Base-by-base conservation (phyloP, 257 asterid species). In the Solanum clarkiae region DNA sequence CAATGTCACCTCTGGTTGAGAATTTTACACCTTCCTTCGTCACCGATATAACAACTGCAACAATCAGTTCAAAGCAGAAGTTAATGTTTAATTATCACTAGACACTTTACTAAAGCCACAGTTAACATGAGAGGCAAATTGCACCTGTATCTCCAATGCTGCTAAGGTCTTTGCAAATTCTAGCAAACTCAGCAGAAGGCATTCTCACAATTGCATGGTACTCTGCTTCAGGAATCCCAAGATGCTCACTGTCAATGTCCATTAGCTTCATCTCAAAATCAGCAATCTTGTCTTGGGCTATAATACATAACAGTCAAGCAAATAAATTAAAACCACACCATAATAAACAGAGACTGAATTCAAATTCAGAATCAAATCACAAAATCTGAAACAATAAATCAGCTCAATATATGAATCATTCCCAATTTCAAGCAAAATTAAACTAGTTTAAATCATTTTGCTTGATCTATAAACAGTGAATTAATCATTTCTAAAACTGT, bases 1-100 rank as follows among this genome's bases (percentile, higher is more conserved):
- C 98, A 9, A 94, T 94, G 86, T 94, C 99, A 69, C 98, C 98
- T 82, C 98, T 93, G 6, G 98, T 94, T 11, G 99, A 96, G 91
- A 96, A 96, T 84, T 93, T 96, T 2, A 96, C 99, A 5, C 99
- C 99, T 90, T 96, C 99, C 91, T 96, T 96, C 1, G 98, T 96
- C 47, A 96, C 99, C 71, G 98, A 94, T 79, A 96, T 96, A 75
- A 94, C 97, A 91, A 94, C 99, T 94, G 86, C 89, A 92, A 45
- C 45, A 62, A 80, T 70, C 83, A 84, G 18, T 59, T 40, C 16
- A 24, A 24, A 29, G 17, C 29, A 2, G 72, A 49, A 7, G 17
- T 32, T 63, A n/a, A 26, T 20, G 8, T 51, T 2, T 11, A 16
- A 10, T 9, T 26, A 10, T 16, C 47, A 16, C 53, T 53, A 53